A percentile compares a stretch with the other conserved stretches of the same genome.
Conservation (phyloP, 2,329 filamentous ascomycete genomes). For the Berkeleyomyces basicola region DNA sequence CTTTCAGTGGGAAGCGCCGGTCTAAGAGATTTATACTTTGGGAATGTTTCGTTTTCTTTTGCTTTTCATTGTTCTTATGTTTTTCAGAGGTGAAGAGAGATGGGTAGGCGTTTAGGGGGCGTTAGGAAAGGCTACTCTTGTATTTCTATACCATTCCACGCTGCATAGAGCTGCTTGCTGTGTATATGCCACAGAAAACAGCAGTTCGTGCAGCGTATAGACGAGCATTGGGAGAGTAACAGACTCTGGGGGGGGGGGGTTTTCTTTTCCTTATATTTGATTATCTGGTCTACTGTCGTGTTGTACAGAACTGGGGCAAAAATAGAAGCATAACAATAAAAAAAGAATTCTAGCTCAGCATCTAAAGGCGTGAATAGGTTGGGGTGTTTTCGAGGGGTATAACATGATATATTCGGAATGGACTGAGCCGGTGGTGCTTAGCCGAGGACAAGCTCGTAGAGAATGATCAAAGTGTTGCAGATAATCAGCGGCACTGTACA, state of each 20-base stretch:
- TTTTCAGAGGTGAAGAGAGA: background rate
- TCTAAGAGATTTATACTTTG: background rate
- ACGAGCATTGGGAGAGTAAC: background rate
- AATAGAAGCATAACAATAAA: background rate
- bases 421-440: slow-evolving; percentile 24
- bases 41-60: background rate
- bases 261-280: background rate
- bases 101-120: slow-evolving; percentile 1
- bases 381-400: background rate
- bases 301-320: background rate
- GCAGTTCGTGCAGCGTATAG: background rate
- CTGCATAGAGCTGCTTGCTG: background rate
- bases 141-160: slow-evolving; percentile 1
- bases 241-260: background rate
- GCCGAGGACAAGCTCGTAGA: slow-evolving; percentile 65
- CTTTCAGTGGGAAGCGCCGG: too few relatives aligned
- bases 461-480: slow-evolving; percentile 66
- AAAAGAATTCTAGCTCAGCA: background rate
- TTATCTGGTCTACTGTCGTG: background rate
- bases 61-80: background rate
- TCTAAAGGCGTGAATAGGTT: background rate
- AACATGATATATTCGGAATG: background rate
- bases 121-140: background rate
- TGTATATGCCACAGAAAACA: background rate
- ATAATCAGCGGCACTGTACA: slow-evolving; percentile 65